Base-by-base conservation (phyloP, 2,329 filamentous ascomycete genomes). In the Sporothrix brasiliensis region DNA sequence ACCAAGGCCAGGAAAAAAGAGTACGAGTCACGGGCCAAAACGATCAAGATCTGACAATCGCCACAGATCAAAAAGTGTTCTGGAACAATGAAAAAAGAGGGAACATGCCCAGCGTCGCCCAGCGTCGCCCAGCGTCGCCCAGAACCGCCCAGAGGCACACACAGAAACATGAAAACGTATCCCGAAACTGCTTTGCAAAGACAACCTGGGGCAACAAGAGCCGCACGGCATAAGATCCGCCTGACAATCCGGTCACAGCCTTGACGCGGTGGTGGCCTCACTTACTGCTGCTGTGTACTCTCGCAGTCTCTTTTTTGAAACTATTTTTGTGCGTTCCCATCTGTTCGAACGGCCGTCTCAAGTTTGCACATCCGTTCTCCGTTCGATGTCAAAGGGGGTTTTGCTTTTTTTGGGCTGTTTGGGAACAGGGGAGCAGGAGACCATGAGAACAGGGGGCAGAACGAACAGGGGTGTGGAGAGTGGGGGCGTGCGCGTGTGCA, bases 221-320 rank as follows among this genome's bases (percentile, higher is more conserved):
- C 30, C 74, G 78, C 76, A 79, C 81, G 81, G 81, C 81, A 82
- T 82, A 81, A 83, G 79, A 82, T 80, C 78, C 81, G 75, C 79
- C 81, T 75, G 78, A 78, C 78, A 79, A 80, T 82, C 81, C 82
- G 81, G 82, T 83, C 81, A 79, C 80, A 82, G 81, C 79, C 79
- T 76, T 71, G 61, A 76, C 77, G 75, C 63, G 24, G 41, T 61
- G 50, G 68, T 53, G 63, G 67, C 54, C 70, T 68, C 66, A 50
- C 70, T 9, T 58, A 21, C 76, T 65, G 61, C 19, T 44, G 4
- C 74, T 13, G 34, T 49, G 34, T 49, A 5, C 52, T 30, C 24
- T 24, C 24, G 44, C 19, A 16, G 21, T n/a, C 16, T 39, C 27
- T 53, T 44, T 14, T 39, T 30, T 24, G 14, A 49, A 16, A 41